Evolutionary conservation across 129 eudicot genomes (phyloP).

Genomic region (Ambrosia trifida): DNA sequence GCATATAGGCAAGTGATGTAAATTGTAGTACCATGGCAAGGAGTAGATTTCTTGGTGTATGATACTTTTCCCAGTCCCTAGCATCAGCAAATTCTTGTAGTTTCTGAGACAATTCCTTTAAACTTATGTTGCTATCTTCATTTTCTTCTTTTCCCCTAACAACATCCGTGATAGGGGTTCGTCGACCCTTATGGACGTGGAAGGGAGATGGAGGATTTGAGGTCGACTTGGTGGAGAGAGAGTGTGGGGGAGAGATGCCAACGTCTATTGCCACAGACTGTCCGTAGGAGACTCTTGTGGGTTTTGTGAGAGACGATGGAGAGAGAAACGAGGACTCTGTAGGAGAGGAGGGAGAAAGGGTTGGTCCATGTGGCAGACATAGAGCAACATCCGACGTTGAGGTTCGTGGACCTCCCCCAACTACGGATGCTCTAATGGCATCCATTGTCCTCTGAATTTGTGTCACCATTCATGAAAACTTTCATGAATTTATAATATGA

Average conservation of each 20-base stretch:
- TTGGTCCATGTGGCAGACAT: no score
- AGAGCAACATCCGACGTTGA: no score
- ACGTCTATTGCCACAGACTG: no score
- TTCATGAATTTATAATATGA: slow-evolving; percentile 7
- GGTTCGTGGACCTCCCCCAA: neutral
- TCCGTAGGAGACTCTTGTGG: no score
- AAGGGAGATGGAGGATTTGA: no score
- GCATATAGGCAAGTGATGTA: neutral
- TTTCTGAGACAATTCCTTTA: slow-evolving; percentile 50
- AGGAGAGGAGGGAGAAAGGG: no score
- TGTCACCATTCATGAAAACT: neutral
- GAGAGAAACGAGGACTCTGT: no score
- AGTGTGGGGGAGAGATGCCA: no score
- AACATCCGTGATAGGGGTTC: neutral
- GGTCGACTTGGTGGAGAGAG: no score
- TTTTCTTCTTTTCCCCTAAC: slow-evolving; percentile 17
- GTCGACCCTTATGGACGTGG: no score
- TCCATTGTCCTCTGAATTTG: slow-evolving; percentile 1
- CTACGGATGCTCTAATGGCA: neutral
- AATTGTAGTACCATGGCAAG: slow-evolving; percentile 56
- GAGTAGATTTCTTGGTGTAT: slow-evolving; percentile 62
- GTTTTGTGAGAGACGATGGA: no score
- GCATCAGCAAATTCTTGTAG: slow-evolving; percentile 66
- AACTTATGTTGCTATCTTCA: slow-evolving; percentile 41
- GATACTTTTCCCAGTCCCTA: slow-evolving; percentile 68